A percentile compares a stretch with the other conserved stretches of the same genome.
These are phyloP conservation scores for Phytophthora meadii DNA, from an alignment of 352 stramenopile genomes.

Conservation along the genomic window DNA sequence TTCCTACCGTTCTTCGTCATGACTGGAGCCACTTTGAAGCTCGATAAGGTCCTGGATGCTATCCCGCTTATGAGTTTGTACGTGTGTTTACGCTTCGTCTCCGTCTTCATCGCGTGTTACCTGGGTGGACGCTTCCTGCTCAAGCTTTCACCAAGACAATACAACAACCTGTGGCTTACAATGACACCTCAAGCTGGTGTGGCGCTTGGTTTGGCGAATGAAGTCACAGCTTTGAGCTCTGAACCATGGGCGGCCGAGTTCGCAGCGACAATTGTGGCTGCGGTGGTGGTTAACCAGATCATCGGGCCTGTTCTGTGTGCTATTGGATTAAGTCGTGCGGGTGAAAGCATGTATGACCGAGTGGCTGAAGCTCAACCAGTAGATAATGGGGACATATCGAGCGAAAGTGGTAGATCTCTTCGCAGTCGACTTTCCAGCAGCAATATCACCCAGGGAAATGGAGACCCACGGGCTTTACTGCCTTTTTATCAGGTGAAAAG, in stretches of 20 bases:
- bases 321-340: constrained; percentile 56
- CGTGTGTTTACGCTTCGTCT: constrained; percentile 58
- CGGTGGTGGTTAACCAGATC: constrained; percentile 79
- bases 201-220: constrained; percentile 63
- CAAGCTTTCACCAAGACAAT: constrained; percentile 61
- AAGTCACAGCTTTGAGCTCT: constrained; percentile 56
- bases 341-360: constrained; percentile 54
- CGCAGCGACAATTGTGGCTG: constrained; percentile 66
- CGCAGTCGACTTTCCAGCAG: constrained; percentile 30
- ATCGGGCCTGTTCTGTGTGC: constrained; percentile 70
- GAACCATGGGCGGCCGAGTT: constrained; percentile 69
- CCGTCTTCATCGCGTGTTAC: constrained; percentile 74
- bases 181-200: constrained; percentile 81
- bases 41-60: constrained; percentile 64
- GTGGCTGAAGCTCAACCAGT: constrained; percentile 12
- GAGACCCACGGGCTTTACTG: constrained; percentile 49
- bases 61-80: constrained; percentile 77
- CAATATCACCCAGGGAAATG: constrained; percentile 41
- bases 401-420: constrained; percentile 6
- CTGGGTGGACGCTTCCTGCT: constrained; percentile 65
- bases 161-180: constrained; percentile 81
- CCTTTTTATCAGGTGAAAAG: constrained; percentile 60
- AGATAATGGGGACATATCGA: constrained; percentile 16
- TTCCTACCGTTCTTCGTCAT: constrained; percentile 85
- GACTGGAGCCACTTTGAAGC: constrained; percentile 71